These are phyloP conservation scores for Podaxis rugospora DNA, from an alignment of 768 basidiomycete species.

Conservation along the genomic window DNA sequence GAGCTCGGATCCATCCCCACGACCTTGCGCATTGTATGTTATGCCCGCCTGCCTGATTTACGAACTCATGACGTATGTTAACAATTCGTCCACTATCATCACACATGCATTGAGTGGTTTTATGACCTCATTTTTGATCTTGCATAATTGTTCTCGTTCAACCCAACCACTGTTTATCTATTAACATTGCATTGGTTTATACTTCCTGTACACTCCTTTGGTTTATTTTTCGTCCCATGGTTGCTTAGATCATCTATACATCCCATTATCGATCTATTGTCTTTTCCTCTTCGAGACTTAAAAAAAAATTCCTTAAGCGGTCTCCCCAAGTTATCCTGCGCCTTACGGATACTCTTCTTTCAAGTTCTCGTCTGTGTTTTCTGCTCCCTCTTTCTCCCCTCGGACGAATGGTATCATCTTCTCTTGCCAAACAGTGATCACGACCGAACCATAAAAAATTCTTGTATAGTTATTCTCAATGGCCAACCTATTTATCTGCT, in stretches of 20 bases:
- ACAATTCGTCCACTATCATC: background rate
- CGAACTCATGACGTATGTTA: background rate
- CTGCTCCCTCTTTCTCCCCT: conserved; percentile 1
- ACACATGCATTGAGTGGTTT: conserved; percentile 4
- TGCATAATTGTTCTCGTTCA: conserved; percentile 9
- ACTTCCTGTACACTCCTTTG: conserved; percentile 11
- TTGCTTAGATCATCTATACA: conserved; percentile 14
- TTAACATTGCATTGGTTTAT: conserved; percentile 14
- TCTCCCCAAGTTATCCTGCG: background rate
- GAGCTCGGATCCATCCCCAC: background rate
- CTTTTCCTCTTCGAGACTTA: conserved; percentile 9
- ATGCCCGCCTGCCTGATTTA: conserved; percentile 5
- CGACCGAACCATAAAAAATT: background rate
- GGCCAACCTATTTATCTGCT: background rate
- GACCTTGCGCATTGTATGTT: conserved; percentile 1
- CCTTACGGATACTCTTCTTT: conserved; percentile 11
- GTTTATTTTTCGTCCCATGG: conserved; percentile 5
- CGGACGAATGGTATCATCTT: background rate
- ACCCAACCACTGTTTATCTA: conserved; percentile 9
- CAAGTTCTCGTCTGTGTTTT: conserved; percentile 3
- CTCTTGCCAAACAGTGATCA: background rate
- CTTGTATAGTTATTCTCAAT: conserved; percentile 5
- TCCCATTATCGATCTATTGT: conserved; percentile 9
- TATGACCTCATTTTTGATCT: conserved; percentile 7
- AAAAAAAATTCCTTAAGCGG: conserved; percentile 2